A percentile compares a stretch with the other conserved stretches of the same genome.
phyloP scores from a whole-genome alignment of 441 rosid species.

The Corymbia citriodora region DNA sequence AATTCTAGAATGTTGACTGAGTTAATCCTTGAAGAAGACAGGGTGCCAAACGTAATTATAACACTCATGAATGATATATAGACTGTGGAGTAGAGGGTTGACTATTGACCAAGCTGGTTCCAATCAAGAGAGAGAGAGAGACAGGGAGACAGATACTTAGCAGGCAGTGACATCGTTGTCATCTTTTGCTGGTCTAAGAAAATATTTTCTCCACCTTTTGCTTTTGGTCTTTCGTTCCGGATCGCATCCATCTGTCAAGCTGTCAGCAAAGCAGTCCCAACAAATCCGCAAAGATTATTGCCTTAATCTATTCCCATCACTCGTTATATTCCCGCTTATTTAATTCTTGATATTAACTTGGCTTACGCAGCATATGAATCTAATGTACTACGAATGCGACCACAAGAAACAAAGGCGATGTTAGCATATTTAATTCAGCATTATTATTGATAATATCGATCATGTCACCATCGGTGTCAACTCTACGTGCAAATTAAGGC shows the following conservation, averaged over 20 bases:
- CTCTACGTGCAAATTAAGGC: not conserved
- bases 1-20: not conserved
- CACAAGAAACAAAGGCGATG: not conserved
- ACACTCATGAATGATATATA: not conserved
- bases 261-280: not conserved
- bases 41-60: not conserved
- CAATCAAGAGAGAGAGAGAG: not conserved
- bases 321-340: not conserved
- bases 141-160: not conserved
- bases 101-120: not conserved
- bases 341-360: not conserved
- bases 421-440: not conserved
- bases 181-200: not conserved
- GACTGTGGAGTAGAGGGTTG: not conserved
- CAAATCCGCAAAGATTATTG: not conserved
- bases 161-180: not conserved
- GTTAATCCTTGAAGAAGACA: not conserved
- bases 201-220: not conserved
- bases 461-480: not conserved
- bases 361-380: not conserved
- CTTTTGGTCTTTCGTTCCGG: not conserved
- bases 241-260: not conserved
- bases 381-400: not conserved
- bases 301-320: not conserved
- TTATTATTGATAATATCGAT: not conserved